Conservation (phyloP, 306 rosid genomes). For the Elaeagnus macrophylla region DNA sequence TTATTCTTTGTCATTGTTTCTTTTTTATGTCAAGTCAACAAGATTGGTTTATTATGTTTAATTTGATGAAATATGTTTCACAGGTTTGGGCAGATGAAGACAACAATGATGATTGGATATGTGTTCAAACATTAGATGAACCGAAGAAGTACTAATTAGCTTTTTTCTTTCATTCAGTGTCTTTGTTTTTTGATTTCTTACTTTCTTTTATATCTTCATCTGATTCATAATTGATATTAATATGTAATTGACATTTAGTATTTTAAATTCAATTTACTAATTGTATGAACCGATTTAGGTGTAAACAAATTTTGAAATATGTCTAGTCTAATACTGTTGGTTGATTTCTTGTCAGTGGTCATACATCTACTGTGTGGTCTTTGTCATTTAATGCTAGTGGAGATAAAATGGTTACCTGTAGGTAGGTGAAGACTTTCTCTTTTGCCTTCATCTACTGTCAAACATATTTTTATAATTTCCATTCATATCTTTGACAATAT, state of each 20-base stretch:
- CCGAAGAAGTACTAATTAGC: conserved; percentile 48
- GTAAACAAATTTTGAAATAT: neutral
- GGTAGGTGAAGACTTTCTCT: conserved; percentile 36
- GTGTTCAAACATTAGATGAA: conserved; percentile 76
- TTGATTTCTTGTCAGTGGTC: conserved; percentile 59
- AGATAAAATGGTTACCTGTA: conserved; percentile 85
- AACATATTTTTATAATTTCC: conserved; percentile 13
- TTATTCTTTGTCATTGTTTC: neutral
- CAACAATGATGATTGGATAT: conserved; percentile 78
- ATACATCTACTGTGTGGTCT: conserved; percentile 90
- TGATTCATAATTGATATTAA: neutral
- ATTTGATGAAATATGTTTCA: conserved; percentile 20
- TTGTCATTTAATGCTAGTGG: conserved; percentile 65
- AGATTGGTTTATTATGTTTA: conserved; percentile 6
- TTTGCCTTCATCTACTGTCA: neutral
- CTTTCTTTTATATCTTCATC: conserved; percentile 4
- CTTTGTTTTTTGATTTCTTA: conserved; percentile 6
- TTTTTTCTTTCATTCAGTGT: conserved; percentile 5
- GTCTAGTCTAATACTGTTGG: conserved; percentile 2
- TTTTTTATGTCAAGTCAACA: too few species aligned
- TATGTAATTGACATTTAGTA: neutral
- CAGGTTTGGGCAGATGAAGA: conserved; percentile 96
- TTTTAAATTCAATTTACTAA: neutral
- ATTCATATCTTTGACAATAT: conserved; percentile 4
- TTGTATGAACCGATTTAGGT: conserved; percentile 7